Base-by-base conservation (phyloP, 2,329 filamentous ascomycete species). In the Colletotrichum somersetense region DNA sequence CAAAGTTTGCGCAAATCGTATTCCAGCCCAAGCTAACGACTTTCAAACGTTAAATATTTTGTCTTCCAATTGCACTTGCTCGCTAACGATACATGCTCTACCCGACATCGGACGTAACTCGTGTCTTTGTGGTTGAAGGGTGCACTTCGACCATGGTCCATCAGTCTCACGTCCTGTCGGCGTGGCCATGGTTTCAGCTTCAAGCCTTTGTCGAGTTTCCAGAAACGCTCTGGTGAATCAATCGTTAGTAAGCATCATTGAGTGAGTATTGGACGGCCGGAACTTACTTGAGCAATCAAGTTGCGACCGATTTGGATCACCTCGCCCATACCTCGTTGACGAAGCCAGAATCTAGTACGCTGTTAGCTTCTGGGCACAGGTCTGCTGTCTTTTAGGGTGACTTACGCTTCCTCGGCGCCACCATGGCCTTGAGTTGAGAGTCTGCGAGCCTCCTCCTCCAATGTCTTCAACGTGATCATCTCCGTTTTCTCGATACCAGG, bases 391-490 rank as follows among this genome's bases (percentile, higher is more conserved):
- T 42, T 46, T 14, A n/a, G 38, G n/a, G 23, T 38, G 35, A 76
- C 86, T 81, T 78, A 88, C 85, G 81, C 74, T 74, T 90, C 84
- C 73, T 89, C 88, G 1, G 87, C 84, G 4, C 83, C 83, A 48
- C 85, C 85, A 56, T 86, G 83, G 3, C 87, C 86, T 12, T 79
- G 80, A 12, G 85, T 80, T 1, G 87, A 89, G n/a, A 85, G 79
- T 66, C 82, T 79, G 33, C 88, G 84, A 2, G 88, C 88, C 74
- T 90, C 88, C 63, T 90, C 92, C 78, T 95, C 92, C 1, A 95
- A 83, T 7, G 85, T 87, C 73, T 84, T 86, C 40, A 89, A 84
- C 3, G 89, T 93, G 71, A 94, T 93, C 78, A 89, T 89, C 75
- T 91, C 89, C 14, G 85, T 87, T 18, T 83, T 85, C 55, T 83